Evolutionary conservation across 805 yeast species (phyloP).

Genomic region (Lipomyces sp.): DNA sequence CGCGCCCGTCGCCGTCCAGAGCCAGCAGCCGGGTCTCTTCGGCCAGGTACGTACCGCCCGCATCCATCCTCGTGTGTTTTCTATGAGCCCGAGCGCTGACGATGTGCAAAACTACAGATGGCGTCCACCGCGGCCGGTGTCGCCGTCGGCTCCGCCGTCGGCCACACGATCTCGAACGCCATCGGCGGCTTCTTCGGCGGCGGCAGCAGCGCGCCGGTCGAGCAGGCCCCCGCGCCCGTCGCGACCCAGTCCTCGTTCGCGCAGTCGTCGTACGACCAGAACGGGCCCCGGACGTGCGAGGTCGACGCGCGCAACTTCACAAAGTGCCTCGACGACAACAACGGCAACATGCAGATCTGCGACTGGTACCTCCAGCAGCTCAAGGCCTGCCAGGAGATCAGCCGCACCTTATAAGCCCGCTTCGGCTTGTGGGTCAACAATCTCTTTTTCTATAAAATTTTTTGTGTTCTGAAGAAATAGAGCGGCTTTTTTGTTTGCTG

Average conservation of each 20-base stretch:
- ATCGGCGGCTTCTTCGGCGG: slow-evolving; percentile 86
- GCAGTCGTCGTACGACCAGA: too few species aligned
- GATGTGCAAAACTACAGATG: slow-evolving; percentile 55
- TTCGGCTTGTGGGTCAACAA: too few species aligned
- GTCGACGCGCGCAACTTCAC: slow-evolving; percentile 93
- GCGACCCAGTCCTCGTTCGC: slow-evolving; percentile 31
- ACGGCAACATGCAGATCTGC: slow-evolving; percentile 95
- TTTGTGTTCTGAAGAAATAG: too few species aligned
- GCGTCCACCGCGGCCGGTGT: slow-evolving; percentile 99
- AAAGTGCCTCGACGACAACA: slow-evolving; percentile 88
- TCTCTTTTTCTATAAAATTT: too few species aligned
- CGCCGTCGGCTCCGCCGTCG: slow-evolving; percentile 96
- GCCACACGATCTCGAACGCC: slow-evolving; percentile 96
- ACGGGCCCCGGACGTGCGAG: slow-evolving; percentile 64
- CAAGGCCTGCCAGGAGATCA: slow-evolving; percentile 84
- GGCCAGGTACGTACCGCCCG: slow-evolving; percentile 35
- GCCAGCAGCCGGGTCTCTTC: slow-evolving; percentile 46
- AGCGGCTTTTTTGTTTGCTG: too few species aligned
- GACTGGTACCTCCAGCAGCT: slow-evolving; percentile 96
- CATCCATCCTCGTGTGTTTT: background rate
- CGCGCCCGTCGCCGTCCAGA: slow-evolving; percentile 36
- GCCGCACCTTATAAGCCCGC: too few species aligned
- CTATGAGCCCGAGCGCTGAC: background rate
- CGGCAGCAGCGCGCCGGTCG: slow-evolving; percentile 54
- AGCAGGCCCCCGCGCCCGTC: slow-evolving; percentile 47